Conservation (phyloP, 768 basidiomycete species). For the Rhodosporidiobolus odoratus region DNA sequence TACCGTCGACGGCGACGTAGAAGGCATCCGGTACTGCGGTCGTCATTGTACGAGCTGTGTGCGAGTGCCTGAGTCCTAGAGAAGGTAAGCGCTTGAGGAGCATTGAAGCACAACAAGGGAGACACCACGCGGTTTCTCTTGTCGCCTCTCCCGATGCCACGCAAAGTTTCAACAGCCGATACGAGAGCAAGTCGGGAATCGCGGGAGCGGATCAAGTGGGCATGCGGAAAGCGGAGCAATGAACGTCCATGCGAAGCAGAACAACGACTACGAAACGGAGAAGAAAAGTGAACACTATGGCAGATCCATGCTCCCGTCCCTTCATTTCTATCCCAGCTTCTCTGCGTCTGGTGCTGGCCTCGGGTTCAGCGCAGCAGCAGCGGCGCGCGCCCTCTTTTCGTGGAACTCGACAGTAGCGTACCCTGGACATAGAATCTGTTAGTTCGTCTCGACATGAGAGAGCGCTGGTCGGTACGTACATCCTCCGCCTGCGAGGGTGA, state of each 20-base stretch:
- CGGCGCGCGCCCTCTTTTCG: slow-evolving; percentile 32
- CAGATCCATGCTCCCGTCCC: background rate
- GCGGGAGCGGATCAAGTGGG: too few species aligned
- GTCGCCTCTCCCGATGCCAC: background rate
- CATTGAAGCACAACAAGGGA: background rate
- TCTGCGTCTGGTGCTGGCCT: background rate
- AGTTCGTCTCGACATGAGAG: rapidly evolving
- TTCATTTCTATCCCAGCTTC: slow-evolving; percentile 8
- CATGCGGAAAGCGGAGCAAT: too few species aligned
- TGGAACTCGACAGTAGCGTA: slow-evolving; percentile 36
- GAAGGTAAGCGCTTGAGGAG: background rate
- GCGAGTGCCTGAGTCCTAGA: background rate
- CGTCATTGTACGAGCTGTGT: slow-evolving; percentile 19
- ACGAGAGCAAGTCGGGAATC: too few species aligned
- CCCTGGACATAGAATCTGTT: slow-evolving; percentile 6
- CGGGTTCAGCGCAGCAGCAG: background rate
- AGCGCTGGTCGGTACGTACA: slow-evolving; percentile 1
- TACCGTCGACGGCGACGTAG: slow-evolving; percentile 27
- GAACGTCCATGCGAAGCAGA: too few species aligned
- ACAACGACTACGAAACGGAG: too few species aligned
- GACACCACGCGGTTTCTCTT: background rate
- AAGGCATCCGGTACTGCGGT: background rate
- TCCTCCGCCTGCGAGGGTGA: slow-evolving; percentile 82
- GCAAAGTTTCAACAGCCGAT: too few species aligned
- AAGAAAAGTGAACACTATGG: too few species aligned